Evolutionary conservation across 2,329 filamentous ascomycete species (phyloP), one percentile per base, ranked within the genome.

Genomic region (Thelonectria blattea): DNA sequence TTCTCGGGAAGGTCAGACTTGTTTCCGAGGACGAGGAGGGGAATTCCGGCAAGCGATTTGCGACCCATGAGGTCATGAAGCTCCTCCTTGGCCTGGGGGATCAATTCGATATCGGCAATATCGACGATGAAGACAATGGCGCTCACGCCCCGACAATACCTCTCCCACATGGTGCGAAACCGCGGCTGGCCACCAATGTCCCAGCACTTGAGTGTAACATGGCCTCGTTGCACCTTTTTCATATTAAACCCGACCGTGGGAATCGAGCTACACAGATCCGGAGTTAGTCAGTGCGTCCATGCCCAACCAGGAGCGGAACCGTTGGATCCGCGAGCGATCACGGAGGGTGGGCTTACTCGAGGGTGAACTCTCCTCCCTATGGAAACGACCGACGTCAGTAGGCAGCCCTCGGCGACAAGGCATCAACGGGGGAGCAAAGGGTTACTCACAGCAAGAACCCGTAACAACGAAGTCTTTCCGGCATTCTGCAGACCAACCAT

Each of bases 231-330:
- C 71, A 99, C 93, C 69, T 91, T 90, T 84, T 98, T 98, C 88
- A 97, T 97, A 79, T 98, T 99, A 83, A 98, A 98, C 67, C 95
- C 95, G 72, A 99, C 94, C 15, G 95, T 99, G 63, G 95, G 95
- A 76, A 98, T 97, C 68, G 94, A 96, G 83, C 94, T 98, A 81
- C 74, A 79, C 68, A 72, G 74, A 73, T 68, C 67, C 70, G 68
- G 65, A 72, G 81, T 77, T 80, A 75, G 76, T 71, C 65, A 68
- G 67, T 55, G 46, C 32, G 56, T 58, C 45, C 30, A 49, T 49
- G 48, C 56, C 34, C 51, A 47, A 56, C 34, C 12, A 39, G 18
- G 43, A 47, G 10, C 37, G 27, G 22, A 48, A 58, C 52, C 39
- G 50, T 49, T 50, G 42, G 17, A 32, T 60, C 42, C 22, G 52